These are phyloP conservation scores for Claviceps paspali DNA, from an alignment of 2,329 filamentous ascomycete genomes.

Conservation along the genomic window DNA sequence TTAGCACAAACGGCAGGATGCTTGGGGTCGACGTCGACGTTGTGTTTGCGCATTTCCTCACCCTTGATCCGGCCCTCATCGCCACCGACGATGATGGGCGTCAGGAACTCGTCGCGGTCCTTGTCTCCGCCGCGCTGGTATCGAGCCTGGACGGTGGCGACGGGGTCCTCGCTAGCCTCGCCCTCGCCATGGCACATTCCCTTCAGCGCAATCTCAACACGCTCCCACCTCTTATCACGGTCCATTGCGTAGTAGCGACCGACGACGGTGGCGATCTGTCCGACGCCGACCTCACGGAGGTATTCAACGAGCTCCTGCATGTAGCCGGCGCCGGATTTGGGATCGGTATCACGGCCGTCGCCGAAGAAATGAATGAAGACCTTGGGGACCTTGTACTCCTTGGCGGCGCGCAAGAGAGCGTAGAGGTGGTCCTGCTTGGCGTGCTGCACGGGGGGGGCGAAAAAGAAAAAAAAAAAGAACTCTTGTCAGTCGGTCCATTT, in stretches of 20 bases:
- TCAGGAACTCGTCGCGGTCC: conserved; percentile 95
- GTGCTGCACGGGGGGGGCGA: conserved; percentile 36
- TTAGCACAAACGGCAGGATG: not conserved
- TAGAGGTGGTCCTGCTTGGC: conserved; percentile 90
- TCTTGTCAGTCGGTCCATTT: not conserved
- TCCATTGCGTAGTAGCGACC: conserved; percentile 99
- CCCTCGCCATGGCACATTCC: conserved; percentile 77
- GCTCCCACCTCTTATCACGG: conserved; percentile 98
- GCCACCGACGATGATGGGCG: conserved; percentile 89
- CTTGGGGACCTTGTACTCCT: conserved; percentile 71
- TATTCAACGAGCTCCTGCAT: conserved; percentile 74
- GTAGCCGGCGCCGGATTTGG: conserved; percentile 80
- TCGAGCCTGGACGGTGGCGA: conserved; percentile 72
- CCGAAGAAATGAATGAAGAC: conserved; percentile 99
- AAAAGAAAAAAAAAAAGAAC: no score
- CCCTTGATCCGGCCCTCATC: conserved; percentile 74
- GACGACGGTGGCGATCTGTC: conserved; percentile 82
- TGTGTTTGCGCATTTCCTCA: no score
- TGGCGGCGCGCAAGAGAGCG: conserved; percentile 75
- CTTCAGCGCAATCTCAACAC: conserved; percentile 79
- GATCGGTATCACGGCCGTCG: conserved; percentile 93
- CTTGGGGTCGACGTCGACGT: no score
- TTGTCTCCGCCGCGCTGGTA: conserved; percentile 54
- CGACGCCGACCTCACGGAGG: conserved; percentile 68
- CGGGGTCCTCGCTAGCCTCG: conserved; percentile 68